phyloP scores from a whole-genome alignment of 257 asterid genomes.

The Oldenlandia corymbosa region DNA sequence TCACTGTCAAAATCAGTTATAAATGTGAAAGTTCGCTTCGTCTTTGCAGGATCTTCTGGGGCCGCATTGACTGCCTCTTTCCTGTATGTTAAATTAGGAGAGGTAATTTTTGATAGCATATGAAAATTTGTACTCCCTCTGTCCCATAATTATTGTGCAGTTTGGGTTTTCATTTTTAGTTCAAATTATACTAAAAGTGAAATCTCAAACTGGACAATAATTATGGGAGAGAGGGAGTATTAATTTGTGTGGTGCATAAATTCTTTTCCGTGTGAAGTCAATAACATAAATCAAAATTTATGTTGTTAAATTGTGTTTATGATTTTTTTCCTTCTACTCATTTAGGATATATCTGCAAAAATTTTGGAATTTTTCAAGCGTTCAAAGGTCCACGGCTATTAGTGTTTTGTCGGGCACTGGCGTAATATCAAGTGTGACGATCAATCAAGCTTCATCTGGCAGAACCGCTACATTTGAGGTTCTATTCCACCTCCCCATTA shows the following conservation, averaged over 20 bases:
- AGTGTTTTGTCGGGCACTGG: slow-evolving; percentile 57
- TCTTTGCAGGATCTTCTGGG: slow-evolving; percentile 42
- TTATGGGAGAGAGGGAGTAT: no score
- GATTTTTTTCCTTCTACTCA: background rate
- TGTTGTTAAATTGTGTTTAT: no score
- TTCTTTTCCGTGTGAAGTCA: background rate
- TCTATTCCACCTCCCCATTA: background rate
- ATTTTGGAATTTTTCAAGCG: slow-evolving; percentile 55
- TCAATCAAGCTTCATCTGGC: slow-evolving; percentile 52
- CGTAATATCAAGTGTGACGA: slow-evolving; percentile 47
- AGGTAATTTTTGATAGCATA: slow-evolving; percentile 26
- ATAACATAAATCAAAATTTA: no score
- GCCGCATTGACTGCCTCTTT: slow-evolving; percentile 43
- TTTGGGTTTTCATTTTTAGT: no score
- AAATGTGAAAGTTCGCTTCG: no score
- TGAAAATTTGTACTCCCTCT: no score
- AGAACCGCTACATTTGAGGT: slow-evolving; percentile 71
- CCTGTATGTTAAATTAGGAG: slow-evolving; percentile 43
- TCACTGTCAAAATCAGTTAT: no score
- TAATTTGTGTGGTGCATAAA: no score
- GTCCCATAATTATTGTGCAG: no score
- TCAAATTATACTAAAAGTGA: no score
- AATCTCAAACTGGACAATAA: no score
- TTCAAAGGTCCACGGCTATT: slow-evolving; percentile 49
- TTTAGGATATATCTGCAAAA: slow-evolving; percentile 58